Conservation (phyloP, 768 basidiomycete genomes). For the Phanerochaete carnosa region DNA sequence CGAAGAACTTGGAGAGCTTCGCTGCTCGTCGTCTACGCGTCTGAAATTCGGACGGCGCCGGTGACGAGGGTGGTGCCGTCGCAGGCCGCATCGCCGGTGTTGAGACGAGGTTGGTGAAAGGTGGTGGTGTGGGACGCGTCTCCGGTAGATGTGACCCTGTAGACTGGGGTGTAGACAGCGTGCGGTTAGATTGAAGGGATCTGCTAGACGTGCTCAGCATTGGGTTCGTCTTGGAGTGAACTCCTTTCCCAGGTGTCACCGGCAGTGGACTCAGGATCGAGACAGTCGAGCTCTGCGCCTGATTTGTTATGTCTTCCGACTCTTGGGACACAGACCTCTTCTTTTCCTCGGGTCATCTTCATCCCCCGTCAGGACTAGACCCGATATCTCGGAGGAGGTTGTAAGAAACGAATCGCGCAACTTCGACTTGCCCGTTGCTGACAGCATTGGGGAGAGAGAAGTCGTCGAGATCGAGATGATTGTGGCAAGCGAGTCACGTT, state of each 20-base stretch:
- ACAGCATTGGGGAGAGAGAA: slow-evolving; percentile 3
- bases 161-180: not conserved
- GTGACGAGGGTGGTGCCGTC: not conserved
- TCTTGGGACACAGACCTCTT: not conserved
- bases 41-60: slow-evolving; percentile 10
- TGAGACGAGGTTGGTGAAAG: slow-evolving; percentile 1
- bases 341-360: not conserved
- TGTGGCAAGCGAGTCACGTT: slow-evolving; percentile 21
- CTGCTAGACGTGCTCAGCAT: not conserved
- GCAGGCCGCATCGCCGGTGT: not conserved
- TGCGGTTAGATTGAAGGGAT: not conserved
- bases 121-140: slow-evolving; percentile 10
- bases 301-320: not conserved
- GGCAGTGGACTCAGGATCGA: not conserved
- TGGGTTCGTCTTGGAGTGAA: too few relatives aligned
- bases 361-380: not conserved
- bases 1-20: slow-evolving; percentile 57
- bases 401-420: slow-evolving; percentile 15
- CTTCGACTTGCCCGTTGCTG: not conserved
- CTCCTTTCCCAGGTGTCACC: too few relatives aligned
- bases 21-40: slow-evolving; percentile 21
- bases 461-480: slow-evolving; percentile 21
- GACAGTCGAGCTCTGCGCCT: not conserved
- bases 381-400: slow-evolving; percentile 10
- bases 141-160: not conserved